phyloP scores from a whole-genome alignment of 208 protist species.

The Leishmania guyanensis region DNA sequence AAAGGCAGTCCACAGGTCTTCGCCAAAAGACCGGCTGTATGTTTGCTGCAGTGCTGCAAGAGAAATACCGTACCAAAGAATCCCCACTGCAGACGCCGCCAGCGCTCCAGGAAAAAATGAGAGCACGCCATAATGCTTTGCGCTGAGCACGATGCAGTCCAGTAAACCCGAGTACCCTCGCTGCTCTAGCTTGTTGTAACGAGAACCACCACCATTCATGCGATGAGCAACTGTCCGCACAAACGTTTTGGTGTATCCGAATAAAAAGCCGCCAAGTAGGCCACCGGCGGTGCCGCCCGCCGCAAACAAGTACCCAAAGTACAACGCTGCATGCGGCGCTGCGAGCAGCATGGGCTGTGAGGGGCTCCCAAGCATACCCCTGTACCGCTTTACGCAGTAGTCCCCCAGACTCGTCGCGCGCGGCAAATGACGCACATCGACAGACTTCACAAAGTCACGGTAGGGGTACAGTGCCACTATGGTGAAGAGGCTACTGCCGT shows the following conservation, averaged over 20 bases:
- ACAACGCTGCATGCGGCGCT: slow-evolving; percentile 63
- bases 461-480: slow-evolving; percentile 85
- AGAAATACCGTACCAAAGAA: slow-evolving; percentile 74
- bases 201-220: slow-evolving; percentile 49
- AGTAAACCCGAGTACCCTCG: slow-evolving; percentile 56
- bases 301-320: slow-evolving; percentile 72
- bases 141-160: slow-evolving; percentile 59
- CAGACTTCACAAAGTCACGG: slow-evolving; percentile 79
- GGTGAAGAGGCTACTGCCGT: slow-evolving; percentile 57
- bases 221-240: slow-evolving; percentile 70
- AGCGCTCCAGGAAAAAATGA: slow-evolving; percentile 77
- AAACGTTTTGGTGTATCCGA: slow-evolving; percentile 62
- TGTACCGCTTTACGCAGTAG: slow-evolving; percentile 68
- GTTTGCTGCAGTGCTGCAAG: slow-evolving; percentile 63
- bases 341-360: slow-evolving; percentile 84
- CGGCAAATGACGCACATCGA: slow-evolving; percentile 28
- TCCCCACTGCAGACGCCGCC: slow-evolving; percentile 57
- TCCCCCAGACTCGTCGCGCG: slow-evolving; percentile 36
- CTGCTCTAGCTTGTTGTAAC: slow-evolving; percentile 51
- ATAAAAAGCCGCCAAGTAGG: slow-evolving; percentile 57
- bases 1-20: slow-evolving; percentile 68
- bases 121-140: slow-evolving; percentile 66
- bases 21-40: slow-evolving; percentile 47
- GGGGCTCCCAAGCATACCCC: slow-evolving; percentile 76
- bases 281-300: slow-evolving; percentile 55